Percentiles rank a stretch among this genome's conserved stretches.
Conservation (phyloP, 2,329 filamentous ascomycete species). For the Dactylellina leptospora region DNA sequence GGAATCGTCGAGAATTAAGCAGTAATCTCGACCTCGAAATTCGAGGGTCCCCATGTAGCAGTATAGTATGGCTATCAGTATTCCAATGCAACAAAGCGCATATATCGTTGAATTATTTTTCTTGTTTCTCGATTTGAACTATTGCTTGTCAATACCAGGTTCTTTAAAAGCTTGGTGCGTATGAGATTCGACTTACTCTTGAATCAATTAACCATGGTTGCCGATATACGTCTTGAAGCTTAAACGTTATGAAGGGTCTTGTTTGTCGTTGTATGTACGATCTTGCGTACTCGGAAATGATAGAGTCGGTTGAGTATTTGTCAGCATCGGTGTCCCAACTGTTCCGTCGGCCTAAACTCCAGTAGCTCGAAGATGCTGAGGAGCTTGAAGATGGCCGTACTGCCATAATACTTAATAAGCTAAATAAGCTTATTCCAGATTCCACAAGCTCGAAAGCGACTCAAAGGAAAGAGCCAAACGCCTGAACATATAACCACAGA, state of each 20-base stretch:
- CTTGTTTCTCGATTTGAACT: slow-evolving; percentile 32
- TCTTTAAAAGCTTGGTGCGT: background rate
- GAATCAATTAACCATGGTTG: slow-evolving; percentile 36
- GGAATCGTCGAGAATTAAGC: slow-evolving; percentile 65
- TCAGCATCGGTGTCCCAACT: background rate
- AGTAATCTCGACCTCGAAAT: slow-evolving; percentile 59
- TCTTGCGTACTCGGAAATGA: slow-evolving; percentile 38
- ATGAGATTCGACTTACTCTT: slow-evolving; percentile 1
- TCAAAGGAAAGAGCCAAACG: too few relatives aligned
- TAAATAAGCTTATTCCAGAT: too few relatives aligned
- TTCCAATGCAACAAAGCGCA: background rate
- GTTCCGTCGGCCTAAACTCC: background rate
- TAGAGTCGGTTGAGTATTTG: slow-evolving; percentile 23
- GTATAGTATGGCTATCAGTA: slow-evolving; percentile 19
- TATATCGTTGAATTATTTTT: slow-evolving; percentile 21
- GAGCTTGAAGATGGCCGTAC: too few relatives aligned
- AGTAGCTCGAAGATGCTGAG: slow-evolving; percentile 6
- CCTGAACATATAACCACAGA: too few relatives aligned
- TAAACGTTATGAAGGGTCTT: slow-evolving; percentile 38
- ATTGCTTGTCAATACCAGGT: background rate
- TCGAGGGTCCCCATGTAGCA: slow-evolving; percentile 34
- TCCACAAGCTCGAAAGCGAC: too few relatives aligned
- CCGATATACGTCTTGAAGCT: slow-evolving; percentile 24
- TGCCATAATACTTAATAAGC: too few relatives aligned
- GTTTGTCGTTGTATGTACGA: slow-evolving; percentile 30